Base-by-base conservation (phyloP, 768 basidiomycete genomes). In the Wakefieldia striispora region DNA sequence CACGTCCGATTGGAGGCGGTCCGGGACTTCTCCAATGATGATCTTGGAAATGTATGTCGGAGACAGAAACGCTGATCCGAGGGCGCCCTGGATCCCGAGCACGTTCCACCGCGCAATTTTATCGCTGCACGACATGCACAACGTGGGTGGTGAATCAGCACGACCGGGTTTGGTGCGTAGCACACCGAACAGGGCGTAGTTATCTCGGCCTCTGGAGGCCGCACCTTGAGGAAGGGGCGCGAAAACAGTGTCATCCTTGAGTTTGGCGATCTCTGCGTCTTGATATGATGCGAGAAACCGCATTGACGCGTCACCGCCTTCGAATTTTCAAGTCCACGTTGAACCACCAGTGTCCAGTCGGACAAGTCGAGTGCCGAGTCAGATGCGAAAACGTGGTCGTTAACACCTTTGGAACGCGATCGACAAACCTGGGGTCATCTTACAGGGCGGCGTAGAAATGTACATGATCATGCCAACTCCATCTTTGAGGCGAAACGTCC, bases 141-240 rank as follows among this genome's bases (percentile, higher is more conserved):
- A 64, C 1, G 95, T 91, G 0, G 83, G 83, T 0, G 84, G 84
- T 0, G 93, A 86, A 62, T 98, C 95, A 0, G 91, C 88, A 45
- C 95, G 82, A 3, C 93, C 95, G 6, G 95, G 95, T 62, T 97
- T 98, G 1, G 95, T 97, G 27, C 95, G 88, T 39, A 97, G 70
- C 9, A 87, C 84, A 6, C 91, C 88, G 19, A 82, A 70, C 16
- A 84, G 73, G 5, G 79, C 58, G 65, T 95, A 97, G 45, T 89
- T 83, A 58, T 89, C 82, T 17, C 95, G 77, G 4, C 95, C 95
- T 47, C 95, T 72, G 1, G 87, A 78, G 1, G 80, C 73, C 9
- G 64, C 59, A 34, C 62, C 68, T 1, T 70, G 51, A 3, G 74
- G 62, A 1, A 76, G 56, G 12, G 65, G 61, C 5, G 67, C 65